phyloP scores from a whole-genome alignment of 768 basidiomycete species.

The Tephrocybe rancida region DNA sequence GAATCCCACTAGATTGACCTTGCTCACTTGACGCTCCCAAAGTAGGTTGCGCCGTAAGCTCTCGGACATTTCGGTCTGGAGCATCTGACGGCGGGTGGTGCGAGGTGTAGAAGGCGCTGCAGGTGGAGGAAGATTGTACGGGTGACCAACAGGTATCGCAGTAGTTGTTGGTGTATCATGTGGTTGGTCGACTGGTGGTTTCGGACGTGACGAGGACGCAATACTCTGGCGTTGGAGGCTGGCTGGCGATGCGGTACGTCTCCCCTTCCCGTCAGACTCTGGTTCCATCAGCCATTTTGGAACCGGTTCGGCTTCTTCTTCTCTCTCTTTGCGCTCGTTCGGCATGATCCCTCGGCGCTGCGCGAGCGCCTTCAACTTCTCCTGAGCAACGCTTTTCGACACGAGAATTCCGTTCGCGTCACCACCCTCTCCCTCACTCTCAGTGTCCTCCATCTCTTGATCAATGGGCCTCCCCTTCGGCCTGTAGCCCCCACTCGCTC shows the following conservation, averaged over 20 bases:
- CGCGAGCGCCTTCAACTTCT: constrained; percentile 61
- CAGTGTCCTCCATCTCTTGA: constrained; percentile 68
- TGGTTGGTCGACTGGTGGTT: constrained; percentile 12
- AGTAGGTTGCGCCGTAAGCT: constrained; percentile 78
- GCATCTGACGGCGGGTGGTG: constrained; percentile 83
- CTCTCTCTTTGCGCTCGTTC: constrained; percentile 15
- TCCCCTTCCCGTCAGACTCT: neutral
- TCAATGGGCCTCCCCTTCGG: constrained; percentile 68
- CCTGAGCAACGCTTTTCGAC: constrained; percentile 70
- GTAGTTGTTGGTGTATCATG: constrained; percentile 25
- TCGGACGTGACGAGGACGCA: neutral
- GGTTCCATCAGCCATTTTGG: constrained; percentile 25
- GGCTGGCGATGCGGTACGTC: neutral
- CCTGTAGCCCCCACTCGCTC: constrained; percentile 45
- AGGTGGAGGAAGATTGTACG: constrained; percentile 74
- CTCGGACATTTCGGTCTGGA: constrained; percentile 84
- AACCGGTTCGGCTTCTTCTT: constrained; percentile 17
- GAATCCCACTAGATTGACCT: constrained; percentile 46
- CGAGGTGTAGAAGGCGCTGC: constrained; percentile 77
- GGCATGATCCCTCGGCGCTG: constrained; percentile 42
- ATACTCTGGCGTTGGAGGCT: neutral
- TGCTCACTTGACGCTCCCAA: constrained; percentile 75
- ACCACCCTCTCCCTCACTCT: constrained; percentile 47
- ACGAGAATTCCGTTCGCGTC: constrained; percentile 44
- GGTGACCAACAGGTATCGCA: constrained; percentile 63